These are phyloP conservation scores for Didymella pinodella DNA, from an alignment of 2,329 filamentous ascomycete species.

Conservation along the genomic window DNA sequence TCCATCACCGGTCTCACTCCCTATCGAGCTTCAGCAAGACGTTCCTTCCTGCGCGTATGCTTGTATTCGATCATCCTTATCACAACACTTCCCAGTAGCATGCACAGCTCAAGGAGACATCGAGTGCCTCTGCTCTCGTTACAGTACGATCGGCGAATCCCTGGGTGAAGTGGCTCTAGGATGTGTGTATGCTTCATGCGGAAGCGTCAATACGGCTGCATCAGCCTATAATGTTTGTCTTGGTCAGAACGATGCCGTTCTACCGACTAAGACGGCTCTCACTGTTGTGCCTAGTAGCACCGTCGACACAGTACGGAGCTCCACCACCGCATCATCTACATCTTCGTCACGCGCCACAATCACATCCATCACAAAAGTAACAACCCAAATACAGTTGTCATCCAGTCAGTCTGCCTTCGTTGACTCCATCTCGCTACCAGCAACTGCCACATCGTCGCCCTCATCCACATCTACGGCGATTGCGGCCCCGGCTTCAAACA, in stretches of 20 bases:
- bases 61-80: constrained; percentile 46
- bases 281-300: constrained; percentile 40
- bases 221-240: constrained; percentile 50
- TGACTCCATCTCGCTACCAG: constrained; percentile 36
- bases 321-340: constrained; percentile 14
- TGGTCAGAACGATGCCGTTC: constrained; percentile 46
- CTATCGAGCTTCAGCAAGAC: constrained; percentile 37
- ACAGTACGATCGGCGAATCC: constrained; percentile 48
- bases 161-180: constrained; percentile 50
- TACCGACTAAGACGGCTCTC: constrained; percentile 47
- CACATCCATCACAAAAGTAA: constrained; percentile 24
- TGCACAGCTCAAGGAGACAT: constrained; percentile 45
- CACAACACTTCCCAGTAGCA: constrained; percentile 45
- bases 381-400: constrained; percentile 18
- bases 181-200: constrained; percentile 49
- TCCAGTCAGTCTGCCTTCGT: constrained; percentile 36
- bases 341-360: constrained; percentile 20
- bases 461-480: constrained; percentile 25
- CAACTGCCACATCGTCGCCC: constrained; percentile 35
- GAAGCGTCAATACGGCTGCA: constrained; percentile 34
- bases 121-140: constrained; percentile 50
- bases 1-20: constrained; percentile 35
- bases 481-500: constrained; percentile 22
- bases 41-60: constrained; percentile 50
- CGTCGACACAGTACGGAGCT: constrained; percentile 28